Percentiles rank a stretch among this genome's conserved stretches.
Conservation (phyloP, 2,329 filamentous ascomycete genomes). For the Ceratocystis papillata region DNA sequence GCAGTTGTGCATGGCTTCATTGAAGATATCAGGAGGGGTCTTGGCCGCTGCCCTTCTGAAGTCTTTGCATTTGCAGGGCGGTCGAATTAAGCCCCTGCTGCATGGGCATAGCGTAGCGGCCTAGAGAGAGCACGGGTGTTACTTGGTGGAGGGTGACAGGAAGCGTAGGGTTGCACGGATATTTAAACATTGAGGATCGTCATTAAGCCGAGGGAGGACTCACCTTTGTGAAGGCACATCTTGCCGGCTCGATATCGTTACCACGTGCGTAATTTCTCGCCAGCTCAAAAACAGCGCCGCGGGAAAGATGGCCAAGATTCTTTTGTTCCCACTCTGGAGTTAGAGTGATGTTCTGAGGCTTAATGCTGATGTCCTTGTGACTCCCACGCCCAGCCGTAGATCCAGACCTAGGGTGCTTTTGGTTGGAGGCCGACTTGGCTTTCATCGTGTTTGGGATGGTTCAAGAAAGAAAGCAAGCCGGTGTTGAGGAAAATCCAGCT, state of each 20-base stretch:
- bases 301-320: background rate
- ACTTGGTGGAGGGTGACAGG: too few species aligned
- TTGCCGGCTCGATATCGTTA: background rate
- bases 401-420: background rate
- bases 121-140: conserved; percentile 3
- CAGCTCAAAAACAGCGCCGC: background rate
- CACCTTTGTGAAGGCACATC: conserved; percentile 7
- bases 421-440: too few species aligned
- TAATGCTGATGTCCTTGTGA: background rate
- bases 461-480: too few species aligned
- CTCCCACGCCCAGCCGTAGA: background rate
- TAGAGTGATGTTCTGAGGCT: background rate
- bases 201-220: background rate
- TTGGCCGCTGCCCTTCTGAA: conserved; percentile 30
- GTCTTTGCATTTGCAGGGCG: conserved; percentile 35
- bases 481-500: too few species aligned
- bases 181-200: too few species aligned
- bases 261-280: background rate
- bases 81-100: conserved; percentile 31
- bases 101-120: conserved; percentile 30
- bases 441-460: too few species aligned
- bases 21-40: conserved; percentile 29
- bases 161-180: too few species aligned
- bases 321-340: background rate
- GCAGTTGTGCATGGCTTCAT: conserved; percentile 36